Base-by-base conservation (phyloP, 2,329 filamentous ascomycete species). In the Alternaria brassicae region DNA sequence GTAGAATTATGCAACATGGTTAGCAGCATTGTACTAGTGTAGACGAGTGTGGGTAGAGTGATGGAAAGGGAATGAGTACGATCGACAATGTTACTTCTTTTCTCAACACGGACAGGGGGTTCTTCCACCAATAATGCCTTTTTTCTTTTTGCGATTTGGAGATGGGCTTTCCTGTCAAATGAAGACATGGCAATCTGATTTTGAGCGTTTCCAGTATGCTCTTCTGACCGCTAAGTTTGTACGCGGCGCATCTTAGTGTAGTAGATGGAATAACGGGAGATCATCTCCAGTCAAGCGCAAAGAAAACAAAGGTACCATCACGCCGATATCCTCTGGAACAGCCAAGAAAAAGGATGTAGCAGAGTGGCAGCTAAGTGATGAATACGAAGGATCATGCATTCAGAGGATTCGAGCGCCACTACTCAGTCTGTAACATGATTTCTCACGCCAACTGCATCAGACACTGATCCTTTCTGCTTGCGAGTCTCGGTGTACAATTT, bases 51-150 rank as follows among this genome's bases (percentile, higher is more conserved):
- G 30, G 28, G 8, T 8, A 25, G 30, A 21, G 12, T 48, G n/a
- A 21, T 48, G 28, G 19, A 40, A 40, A 12, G 37, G 19, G 13
- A 40, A 23, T 40, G 10, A 17, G 19, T 36, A 15, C 15, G 28
- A 36, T 48, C 28, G 28, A 34, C 44, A 48, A 48, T 48, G 44
- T 48, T 25, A 48, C 44, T 48, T 48, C 9, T 48, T 48, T 48
- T 48, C 44, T 48, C 7, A 36, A 23, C 8, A 13, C 23, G 21
- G 44, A n/a, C 19, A n/a, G 23, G 44, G 6, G 30, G 8, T n/a
- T 48, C 28, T 48, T 48, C 44, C 28, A 36, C 44, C 28, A 48
- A 48, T 48, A 0, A 8, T 36, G 30, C 19, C 23, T 34, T 34
- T 15, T 6, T n/a, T 13, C 23, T 34, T 34, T 15, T 6, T n/a